Evolutionary conservation across 2,329 filamentous ascomycete genomes (phyloP), one percentile per base, ranked within the genome.

Genomic region (Colletotrichum sp.): DNA sequence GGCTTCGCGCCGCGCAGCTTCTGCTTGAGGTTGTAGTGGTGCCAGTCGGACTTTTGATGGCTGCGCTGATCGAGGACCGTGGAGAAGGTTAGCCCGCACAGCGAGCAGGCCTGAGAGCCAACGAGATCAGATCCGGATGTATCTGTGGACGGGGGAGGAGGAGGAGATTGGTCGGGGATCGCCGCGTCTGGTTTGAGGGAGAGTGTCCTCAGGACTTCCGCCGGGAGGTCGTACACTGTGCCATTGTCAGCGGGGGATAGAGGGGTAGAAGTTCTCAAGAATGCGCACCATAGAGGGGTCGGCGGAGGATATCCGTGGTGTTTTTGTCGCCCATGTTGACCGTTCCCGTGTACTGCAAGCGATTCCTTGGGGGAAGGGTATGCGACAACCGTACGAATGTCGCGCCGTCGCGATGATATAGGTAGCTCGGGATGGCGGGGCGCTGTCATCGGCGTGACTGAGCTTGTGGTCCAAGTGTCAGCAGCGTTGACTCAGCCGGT

Each of bases 11-110:
- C 94, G 61, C 95, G 92, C 70, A 98, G 86, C 86, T 95, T 98
- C 81, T 96, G 94, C 84, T 98, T 98, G 75, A 98, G 85, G 81
- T 99, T 99, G 85, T 98, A 99, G 76, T 93, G 90, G 82, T 99
- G 97, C 63, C 97, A 88, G 80, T 99, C 97, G 12, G 96, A 98
- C 79, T 94, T 94, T 72, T 95, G 92, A 83, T 99, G 97, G 73
- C 91, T 90, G 75, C 95, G 91, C 81, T 98, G 96, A 75, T 98
- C 96, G 74, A 92, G 88, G 9, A 98, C 88, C 12, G 89, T 93
- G 36, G 88, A 80, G 79, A 97, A 98, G 7, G 89, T 86, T 47
- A 95, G 88, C 51, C 89, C 87, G 84, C 97, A 99, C 6, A 98
- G 88, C 1, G 93, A 91, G 82, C 97, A 99, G 16, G 95, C 90